Evolutionary conservation across 164 flowering plant species (phyloP).

Genomic region (Buxus sempervirens): DNA sequence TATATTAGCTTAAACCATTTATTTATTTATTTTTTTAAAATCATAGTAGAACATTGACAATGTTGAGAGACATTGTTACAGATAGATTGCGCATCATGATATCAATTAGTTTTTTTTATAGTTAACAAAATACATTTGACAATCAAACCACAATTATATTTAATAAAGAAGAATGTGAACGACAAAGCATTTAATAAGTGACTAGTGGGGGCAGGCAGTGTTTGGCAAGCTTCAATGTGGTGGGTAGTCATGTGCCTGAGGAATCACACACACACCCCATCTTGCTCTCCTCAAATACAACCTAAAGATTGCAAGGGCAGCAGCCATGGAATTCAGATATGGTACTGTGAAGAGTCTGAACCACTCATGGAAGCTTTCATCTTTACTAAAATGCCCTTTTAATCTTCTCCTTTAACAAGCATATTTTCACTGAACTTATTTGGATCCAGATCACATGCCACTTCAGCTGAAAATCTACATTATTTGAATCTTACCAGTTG

Average conservation of each 20-base stretch:
- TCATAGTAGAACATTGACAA: background rate
- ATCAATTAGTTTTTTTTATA: background rate
- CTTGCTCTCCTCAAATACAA: background rate
- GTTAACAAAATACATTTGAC: background rate
- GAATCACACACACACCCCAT: slow-evolving; percentile 11
- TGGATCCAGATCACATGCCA: no score
- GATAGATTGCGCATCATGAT: background rate
- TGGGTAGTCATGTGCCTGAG: slow-evolving; percentile 12
- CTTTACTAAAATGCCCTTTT: background rate
- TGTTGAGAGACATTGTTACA: background rate
- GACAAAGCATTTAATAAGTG: slow-evolving; percentile 13
- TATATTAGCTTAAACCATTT: no score
- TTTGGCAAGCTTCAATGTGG: slow-evolving; percentile 12
- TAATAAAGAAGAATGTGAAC: background rate
- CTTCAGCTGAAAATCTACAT: no score
- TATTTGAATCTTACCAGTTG: no score
- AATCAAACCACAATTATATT: background rate
- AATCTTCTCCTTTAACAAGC: background rate
- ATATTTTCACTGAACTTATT: background rate
- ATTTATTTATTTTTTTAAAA: no score
- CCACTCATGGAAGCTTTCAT: background rate
- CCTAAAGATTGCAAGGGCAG: background rate
- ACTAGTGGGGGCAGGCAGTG: slow-evolving; percentile 19
- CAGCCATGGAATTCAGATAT: background rate
- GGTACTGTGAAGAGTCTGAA: background rate